Base-by-base conservation (phyloP, 2,329 filamentous ascomycete genomes). In the Aspergillus pseudotamarii region DNA sequence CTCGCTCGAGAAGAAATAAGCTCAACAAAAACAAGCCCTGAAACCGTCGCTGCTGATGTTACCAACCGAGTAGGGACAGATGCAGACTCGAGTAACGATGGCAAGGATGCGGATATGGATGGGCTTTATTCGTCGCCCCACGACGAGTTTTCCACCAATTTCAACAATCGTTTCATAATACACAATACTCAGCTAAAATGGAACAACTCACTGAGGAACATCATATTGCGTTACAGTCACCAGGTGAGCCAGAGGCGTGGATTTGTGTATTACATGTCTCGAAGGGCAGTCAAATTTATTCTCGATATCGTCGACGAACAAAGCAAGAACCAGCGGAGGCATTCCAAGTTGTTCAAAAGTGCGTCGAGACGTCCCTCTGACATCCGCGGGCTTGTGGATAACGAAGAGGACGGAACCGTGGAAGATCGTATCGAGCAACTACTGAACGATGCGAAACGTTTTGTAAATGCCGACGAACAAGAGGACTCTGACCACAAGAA, bases 121-220 rank as follows among this genome's bases (percentile, higher is more conserved):
- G 85, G 84, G 16, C 81, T 90, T 59, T 89, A 92, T 66, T 85
- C 90, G 1, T 88, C 89, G 3, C 87, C 90, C 1, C 86, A 89
- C 4, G 87, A 91, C 19, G 93, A 97, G 68, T 94, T 94, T 69
- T 89, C 92, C 56, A 97, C 91, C 76, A 94, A 98, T 75, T 99
- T 97, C 83, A 95, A 96, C 76, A 99, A 99, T 74, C 91, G 95
- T 2, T 99, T 99, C 81, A 94, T 98, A 70, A 91, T 99, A 58
- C 95, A 99, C 82, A 99, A 99, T 72, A 87, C 96, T 75, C 95
- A 99, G 73, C 82, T 99, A 62, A 99, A 99, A 78, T 99, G 95
- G 95, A 98, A 97, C 81, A 99, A 99, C 71, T 88, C 94, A 12
- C 81, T 99, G 43, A 89, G 95, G 63, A 98, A 99, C 74, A 97